Conservation (phyloP, 768 basidiomycete species). For the Termitomyces sp. region DNA sequence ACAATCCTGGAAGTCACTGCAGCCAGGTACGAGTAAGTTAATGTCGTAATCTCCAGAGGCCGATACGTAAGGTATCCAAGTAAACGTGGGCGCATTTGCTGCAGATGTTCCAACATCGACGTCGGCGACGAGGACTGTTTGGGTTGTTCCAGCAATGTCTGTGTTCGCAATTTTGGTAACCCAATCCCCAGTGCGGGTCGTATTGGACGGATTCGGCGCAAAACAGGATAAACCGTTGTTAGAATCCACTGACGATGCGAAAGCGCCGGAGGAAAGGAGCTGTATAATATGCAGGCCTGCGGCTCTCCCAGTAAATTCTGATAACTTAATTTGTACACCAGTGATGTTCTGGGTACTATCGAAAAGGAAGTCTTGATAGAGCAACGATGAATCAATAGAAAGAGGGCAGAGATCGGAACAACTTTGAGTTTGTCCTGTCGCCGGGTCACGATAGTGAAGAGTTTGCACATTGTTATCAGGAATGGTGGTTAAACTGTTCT, state of each 20-base stretch:
- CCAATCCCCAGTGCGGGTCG: conserved; percentile 70
- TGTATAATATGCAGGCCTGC: conserved; percentile 91
- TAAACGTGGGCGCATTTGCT: conserved; percentile 68
- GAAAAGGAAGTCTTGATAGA: conserved; percentile 95
- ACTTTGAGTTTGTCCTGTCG: conserved; percentile 66
- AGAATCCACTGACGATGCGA: conserved; percentile 63
- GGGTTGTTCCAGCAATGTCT: conserved; percentile 72
- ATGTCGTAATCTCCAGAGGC: conserved; percentile 83
- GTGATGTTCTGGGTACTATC: conserved; percentile 58
- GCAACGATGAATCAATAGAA: conserved; percentile 64
- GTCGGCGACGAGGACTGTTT: conserved; percentile 64
- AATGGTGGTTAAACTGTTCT: conserved; percentile 70
- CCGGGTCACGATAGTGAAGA: conserved; percentile 73
- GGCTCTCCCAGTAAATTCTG: conserved; percentile 65
- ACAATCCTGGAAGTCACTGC: conserved; percentile 77
- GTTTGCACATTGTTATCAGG: conserved; percentile 83
- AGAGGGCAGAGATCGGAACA: conserved; percentile 81
- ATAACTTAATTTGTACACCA: conserved; percentile 82
- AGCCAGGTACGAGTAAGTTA: conserved; percentile 84
- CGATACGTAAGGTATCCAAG: conserved; percentile 91
- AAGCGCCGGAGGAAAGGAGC: conserved; percentile 87
- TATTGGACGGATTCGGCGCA: conserved; percentile 68
- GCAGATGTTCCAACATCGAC: conserved; percentile 61
- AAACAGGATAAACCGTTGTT: conserved; percentile 72
- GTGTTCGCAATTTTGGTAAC: conserved; percentile 56